Evolutionary conservation across 805 yeast species (phyloP).

Genomic region (Candida arabinofermentans): DNA sequence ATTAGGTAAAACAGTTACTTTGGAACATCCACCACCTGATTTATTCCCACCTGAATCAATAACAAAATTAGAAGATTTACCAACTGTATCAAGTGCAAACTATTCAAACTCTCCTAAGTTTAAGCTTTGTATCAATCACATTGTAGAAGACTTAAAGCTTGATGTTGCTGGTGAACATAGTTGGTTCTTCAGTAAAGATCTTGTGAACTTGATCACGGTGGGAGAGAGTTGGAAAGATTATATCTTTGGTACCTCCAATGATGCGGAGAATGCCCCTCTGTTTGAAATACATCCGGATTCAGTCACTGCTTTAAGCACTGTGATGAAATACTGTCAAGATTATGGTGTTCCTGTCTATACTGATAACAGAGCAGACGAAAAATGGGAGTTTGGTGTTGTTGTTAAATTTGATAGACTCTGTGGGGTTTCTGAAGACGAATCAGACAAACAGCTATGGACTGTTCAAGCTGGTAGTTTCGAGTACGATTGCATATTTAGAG

Average conservation of each 20-base stretch:
- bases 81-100: constrained; percentile 10
- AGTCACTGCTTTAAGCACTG: constrained; percentile 19
- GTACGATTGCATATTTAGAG: neutral
- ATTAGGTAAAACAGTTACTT: constrained; percentile 23
- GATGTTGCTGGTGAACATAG: constrained; percentile 3
- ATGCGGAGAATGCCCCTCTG: too few species aligned
- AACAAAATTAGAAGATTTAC: constrained; percentile 19
- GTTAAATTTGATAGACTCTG: constrained; percentile 14
- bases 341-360: constrained; percentile 26
- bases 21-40: constrained; percentile 26
- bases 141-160: constrained; percentile 19
- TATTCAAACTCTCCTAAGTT: constrained; percentile 24
- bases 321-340: constrained; percentile 23
- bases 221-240: constrained; percentile 20
- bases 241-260: constrained; percentile 21
- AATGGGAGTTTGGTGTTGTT: constrained; percentile 8
- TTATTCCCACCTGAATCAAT: constrained; percentile 27
- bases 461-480: constrained; percentile 7
- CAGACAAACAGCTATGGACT: neutral
- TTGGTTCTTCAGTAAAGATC: constrained; percentile 16
- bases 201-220: constrained; percentile 16
- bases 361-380: constrained; percentile 2
- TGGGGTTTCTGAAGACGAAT: constrained; percentile 4
- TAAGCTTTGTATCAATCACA: constrained; percentile 24
- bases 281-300: constrained; percentile 20